Evolutionary conservation across 495 filamentous ascomycete genomes (phyloP).

Genomic region (Aspergillus nanangensis): DNA sequence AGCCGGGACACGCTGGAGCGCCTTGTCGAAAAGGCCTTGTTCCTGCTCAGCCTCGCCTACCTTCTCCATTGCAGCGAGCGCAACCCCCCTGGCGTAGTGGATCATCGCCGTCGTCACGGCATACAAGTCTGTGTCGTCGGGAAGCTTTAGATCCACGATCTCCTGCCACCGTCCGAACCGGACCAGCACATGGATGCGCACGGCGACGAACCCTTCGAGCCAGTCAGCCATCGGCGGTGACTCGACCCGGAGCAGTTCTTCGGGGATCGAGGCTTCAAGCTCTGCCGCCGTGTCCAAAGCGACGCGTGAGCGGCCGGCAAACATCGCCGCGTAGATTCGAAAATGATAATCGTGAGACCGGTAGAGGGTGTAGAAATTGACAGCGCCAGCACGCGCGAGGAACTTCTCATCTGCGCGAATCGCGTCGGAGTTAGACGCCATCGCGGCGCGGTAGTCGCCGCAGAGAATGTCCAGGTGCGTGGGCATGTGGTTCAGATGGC

Average conservation of each 20-base stretch:
- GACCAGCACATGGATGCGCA: slow-evolving; percentile 59
- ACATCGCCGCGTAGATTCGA: slow-evolving; percentile 68
- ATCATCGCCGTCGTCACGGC: slow-evolving; percentile 59
- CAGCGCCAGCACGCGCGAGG: slow-evolving; percentile 41
- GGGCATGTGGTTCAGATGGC: slow-evolving; percentile 73
- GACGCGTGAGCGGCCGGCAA: slow-evolving; percentile 52
- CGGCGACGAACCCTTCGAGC: slow-evolving; percentile 60
- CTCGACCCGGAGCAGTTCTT: slow-evolving; percentile 53
- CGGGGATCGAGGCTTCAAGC: slow-evolving; percentile 52
- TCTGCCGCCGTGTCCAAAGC: slow-evolving; percentile 50
- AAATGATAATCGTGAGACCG: slow-evolving; percentile 64
- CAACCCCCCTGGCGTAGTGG: slow-evolving; percentile 62
- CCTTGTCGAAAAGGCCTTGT: slow-evolving; percentile 39
- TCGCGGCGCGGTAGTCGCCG: slow-evolving; percentile 60
- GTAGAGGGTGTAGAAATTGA: slow-evolving; percentile 68
- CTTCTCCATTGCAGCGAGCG: slow-evolving; percentile 49
- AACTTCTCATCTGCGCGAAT: slow-evolving; percentile 59
- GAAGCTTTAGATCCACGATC: slow-evolving; percentile 45
- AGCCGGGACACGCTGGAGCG: slow-evolving; percentile 39
- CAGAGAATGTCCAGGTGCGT: slow-evolving; percentile 63
- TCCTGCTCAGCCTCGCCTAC: slow-evolving; percentile 43
- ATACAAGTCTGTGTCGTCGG: slow-evolving; percentile 50
- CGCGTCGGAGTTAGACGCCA: slow-evolving; percentile 59
- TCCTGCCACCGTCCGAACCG: slow-evolving; percentile 65
- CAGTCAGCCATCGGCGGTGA: slow-evolving; percentile 71